These are phyloP conservation scores for Cordyceps javanica DNA, from an alignment of 2,329 filamentous ascomycete genomes.

Conservation along the genomic window DNA sequence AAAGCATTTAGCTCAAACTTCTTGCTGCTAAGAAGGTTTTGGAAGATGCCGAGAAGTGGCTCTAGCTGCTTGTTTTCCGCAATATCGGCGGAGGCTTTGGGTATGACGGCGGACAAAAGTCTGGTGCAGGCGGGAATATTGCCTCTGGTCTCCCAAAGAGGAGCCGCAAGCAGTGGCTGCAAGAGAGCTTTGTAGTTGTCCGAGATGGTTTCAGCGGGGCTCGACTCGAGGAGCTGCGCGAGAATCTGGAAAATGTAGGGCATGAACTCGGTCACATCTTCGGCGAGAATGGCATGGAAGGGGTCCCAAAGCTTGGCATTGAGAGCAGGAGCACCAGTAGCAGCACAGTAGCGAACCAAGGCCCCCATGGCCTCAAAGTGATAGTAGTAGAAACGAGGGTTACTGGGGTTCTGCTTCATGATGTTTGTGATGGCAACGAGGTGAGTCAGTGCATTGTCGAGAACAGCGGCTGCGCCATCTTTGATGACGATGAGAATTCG, in stretches of 20 bases:
- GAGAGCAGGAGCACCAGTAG: constrained; percentile 62
- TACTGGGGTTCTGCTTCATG: constrained; percentile 92
- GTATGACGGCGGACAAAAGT: constrained; percentile 76
- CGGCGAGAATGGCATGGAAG: constrained; percentile 72
- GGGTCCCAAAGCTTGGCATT: constrained; percentile 77
- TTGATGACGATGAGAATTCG: constrained; percentile 90
- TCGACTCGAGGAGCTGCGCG: constrained; percentile 81
- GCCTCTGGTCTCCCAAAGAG: constrained; percentile 84
- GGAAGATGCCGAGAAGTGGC: constrained; percentile 89
- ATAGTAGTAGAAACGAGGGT: constrained; percentile 97
- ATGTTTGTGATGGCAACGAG: constrained; percentile 85
- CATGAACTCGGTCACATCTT: constrained; percentile 87
- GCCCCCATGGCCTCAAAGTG: constrained; percentile 94
- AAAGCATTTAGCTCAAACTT: constrained; percentile 82
- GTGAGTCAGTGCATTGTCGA: constrained; percentile 74
- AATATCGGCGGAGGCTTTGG: constrained; percentile 67
- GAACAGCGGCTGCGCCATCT: constrained; percentile 67
- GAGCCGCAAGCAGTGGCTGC: constrained; percentile 69
- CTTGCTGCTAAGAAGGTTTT: constrained; percentile 76
- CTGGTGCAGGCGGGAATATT: constrained; percentile 89
- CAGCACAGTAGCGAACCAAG: constrained; percentile 64
- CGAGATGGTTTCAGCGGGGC: constrained; percentile 71
- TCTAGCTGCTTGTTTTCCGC: constrained; percentile 75
- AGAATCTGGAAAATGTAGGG: constrained; percentile 97
- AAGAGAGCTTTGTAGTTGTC: constrained; percentile 76